Conservation (phyloP, 352 stramenopile genomes). For the Halophytophthora batemanensis region DNA sequence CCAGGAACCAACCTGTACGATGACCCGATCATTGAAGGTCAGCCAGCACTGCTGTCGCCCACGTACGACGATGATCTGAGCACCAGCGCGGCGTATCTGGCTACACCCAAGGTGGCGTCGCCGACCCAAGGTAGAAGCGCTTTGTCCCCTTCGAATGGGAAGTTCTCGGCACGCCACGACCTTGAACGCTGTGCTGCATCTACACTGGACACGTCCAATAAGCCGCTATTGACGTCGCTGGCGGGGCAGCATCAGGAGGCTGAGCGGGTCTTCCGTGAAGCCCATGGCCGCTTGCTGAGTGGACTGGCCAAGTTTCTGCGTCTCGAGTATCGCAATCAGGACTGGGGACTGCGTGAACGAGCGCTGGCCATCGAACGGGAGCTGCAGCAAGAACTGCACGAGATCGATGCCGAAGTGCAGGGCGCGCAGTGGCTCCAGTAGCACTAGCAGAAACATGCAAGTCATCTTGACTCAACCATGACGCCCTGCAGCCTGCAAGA, state of each 20-base stretch:
- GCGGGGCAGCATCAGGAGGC: constrained; percentile 38
- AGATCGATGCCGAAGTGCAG: constrained; percentile 37
- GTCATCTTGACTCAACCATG: too few relatives aligned
- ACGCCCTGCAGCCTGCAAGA: too few relatives aligned
- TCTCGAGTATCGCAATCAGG: constrained; percentile 42
- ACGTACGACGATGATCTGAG: constrained; percentile 23
- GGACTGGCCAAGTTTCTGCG: constrained; percentile 61
- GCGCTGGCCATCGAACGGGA: constrained; percentile 63
- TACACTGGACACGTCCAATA: constrained; percentile 33
- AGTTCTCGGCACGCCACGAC: constrained; percentile 10
- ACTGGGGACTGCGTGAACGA: constrained; percentile 46
- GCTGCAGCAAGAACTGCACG: constrained; percentile 51
- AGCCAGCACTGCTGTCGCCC: constrained; percentile 26
- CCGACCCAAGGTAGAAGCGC: constrained; percentile 9
- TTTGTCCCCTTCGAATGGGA: background rate
- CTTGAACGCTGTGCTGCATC: constrained; percentile 22
- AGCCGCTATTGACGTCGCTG: constrained; percentile 30
- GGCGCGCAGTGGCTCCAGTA: constrained; percentile 31
- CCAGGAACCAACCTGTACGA: constrained; percentile 30
- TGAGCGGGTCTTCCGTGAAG: constrained; percentile 37
- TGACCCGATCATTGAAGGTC: constrained; percentile 36
- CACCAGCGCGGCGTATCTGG: constrained; percentile 9
- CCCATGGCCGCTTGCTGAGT: constrained; percentile 42
- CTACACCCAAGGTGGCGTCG: constrained; percentile 15
- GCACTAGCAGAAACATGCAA: too few relatives aligned